phyloP scores from a whole-genome alignment of 495 filamentous ascomycete genomes.

The Chlorociboria aeruginascens region DNA sequence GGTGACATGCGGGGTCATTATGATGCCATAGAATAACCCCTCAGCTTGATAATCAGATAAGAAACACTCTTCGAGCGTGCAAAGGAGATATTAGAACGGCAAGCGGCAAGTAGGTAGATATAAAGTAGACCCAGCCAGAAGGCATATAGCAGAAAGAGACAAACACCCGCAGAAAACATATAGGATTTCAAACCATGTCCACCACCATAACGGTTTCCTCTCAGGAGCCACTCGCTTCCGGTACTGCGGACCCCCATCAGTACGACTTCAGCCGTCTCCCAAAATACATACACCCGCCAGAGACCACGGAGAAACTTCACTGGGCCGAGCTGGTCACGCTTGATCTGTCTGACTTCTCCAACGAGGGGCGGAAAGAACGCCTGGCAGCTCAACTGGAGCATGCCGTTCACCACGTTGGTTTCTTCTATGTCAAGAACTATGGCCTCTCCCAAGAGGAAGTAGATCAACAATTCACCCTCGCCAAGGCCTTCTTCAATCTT shows the following conservation, averaged over 20 bases:
- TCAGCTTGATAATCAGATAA: too few species aligned
- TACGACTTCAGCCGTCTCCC: slow-evolving; percentile 14
- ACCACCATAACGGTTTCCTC: too few species aligned
- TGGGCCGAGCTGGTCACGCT: slow-evolving; percentile 47
- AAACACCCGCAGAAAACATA: too few species aligned
- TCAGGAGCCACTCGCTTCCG: too few species aligned
- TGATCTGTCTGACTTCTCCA: slow-evolving; percentile 37
- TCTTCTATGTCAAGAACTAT: slow-evolving; percentile 51
- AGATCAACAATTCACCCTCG: slow-evolving; percentile 46
- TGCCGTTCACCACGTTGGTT: slow-evolving; percentile 43
- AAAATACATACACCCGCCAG: slow-evolving; percentile 10
- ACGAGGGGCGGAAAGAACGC: slow-evolving; percentile 39
- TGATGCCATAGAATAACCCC: too few species aligned
- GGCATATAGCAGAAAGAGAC: too few species aligned
- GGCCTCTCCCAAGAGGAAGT: slow-evolving; percentile 47
- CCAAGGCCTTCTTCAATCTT: slow-evolving; percentile 40
- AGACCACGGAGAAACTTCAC: slow-evolving; percentile 23
- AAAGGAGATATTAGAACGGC: too few species aligned
- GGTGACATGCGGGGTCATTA: too few species aligned
- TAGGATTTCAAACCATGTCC: too few species aligned
- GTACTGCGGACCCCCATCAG: not conserved
- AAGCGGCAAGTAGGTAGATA: too few species aligned
- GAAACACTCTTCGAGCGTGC: too few species aligned
- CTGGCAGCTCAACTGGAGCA: slow-evolving; percentile 45
- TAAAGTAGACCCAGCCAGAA: too few species aligned